Evolutionary conservation across 495 filamentous ascomycete species (phyloP).

Genomic region (Talaromyces stipitatus): DNA sequence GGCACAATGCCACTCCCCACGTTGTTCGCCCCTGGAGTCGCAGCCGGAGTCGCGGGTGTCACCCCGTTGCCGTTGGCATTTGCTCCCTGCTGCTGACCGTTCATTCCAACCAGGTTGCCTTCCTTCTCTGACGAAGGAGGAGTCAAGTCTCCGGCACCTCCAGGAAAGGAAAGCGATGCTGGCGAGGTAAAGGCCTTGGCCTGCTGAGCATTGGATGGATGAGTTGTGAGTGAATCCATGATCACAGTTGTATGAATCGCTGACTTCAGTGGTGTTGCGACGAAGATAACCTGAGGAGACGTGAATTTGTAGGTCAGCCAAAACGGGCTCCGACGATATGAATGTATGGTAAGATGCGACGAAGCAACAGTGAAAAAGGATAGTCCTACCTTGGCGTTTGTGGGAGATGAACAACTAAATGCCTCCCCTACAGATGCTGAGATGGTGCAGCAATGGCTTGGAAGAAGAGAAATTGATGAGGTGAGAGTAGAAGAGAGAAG

Average conservation of each 20-base stretch:
- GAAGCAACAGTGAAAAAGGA: slow-evolving; percentile 11
- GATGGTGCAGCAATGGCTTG: not conserved
- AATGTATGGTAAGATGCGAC: not conserved
- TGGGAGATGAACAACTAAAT: slow-evolving; percentile 98
- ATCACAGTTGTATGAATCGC: not conserved
- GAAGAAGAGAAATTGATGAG: not conserved
- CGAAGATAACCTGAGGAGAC: slow-evolving; percentile 4
- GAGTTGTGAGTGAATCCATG: slow-evolving; percentile 87
- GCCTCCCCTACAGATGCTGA: slow-evolving; percentile 69
- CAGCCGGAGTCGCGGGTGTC: slow-evolving; percentile 91
- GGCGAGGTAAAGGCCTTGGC: slow-evolving; percentile 87
- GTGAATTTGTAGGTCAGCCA: slow-evolving; percentile 13
- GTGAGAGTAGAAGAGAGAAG: not conserved
- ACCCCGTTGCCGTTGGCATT: slow-evolving; percentile 72
- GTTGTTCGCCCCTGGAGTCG: slow-evolving; percentile 74
- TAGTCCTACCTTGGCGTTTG: slow-evolving; percentile 56
- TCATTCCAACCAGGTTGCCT: slow-evolving; percentile 37
- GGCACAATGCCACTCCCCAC: slow-evolving; percentile 89
- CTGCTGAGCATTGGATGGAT: slow-evolving; percentile 79
- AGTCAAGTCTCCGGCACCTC: slow-evolving; percentile 71
- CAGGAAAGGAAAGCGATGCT: slow-evolving; percentile 83
- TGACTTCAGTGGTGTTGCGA: slow-evolving; percentile 22
- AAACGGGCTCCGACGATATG: slow-evolving; percentile 10
- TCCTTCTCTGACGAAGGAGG: slow-evolving; percentile 65
- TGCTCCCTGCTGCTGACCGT: slow-evolving; percentile 54